Conservation (phyloP, 2,329 filamentous ascomycete species). For the Colletotrichum abscissum region DNA sequence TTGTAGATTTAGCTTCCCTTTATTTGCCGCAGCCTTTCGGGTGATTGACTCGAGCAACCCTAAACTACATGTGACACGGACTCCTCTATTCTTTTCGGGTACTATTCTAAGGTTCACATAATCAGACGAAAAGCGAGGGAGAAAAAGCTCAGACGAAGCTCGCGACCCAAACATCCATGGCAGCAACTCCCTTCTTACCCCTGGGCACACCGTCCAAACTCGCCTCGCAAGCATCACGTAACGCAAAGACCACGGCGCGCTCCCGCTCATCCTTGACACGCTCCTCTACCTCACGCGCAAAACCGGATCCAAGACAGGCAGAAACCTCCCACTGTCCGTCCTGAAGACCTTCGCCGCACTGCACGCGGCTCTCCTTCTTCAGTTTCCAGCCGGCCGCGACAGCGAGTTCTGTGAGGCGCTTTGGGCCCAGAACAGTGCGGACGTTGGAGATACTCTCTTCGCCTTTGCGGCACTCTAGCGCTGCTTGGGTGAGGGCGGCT, state of each 20-base stretch:
- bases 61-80: neutral
- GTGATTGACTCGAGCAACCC: neutral
- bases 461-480: conserved; percentile 31
- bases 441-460: conserved; percentile 29
- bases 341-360: conserved; percentile 28
- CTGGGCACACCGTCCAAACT: conserved; percentile 27
- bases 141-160: conserved; percentile 7
- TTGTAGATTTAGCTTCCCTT: no score
- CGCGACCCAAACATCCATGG: conserved; percentile 34
- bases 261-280: conserved; percentile 32
- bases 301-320: conserved; percentile 31
- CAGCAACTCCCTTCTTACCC: conserved; percentile 16
- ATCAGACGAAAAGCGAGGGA: neutral
- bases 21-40: neutral
- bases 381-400: conserved; percentile 29
- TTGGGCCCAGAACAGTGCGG: neutral
- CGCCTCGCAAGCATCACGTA: conserved; percentile 34
- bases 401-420: neutral
- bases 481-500: conserved; percentile 31
- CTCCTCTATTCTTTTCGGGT: neutral
- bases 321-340: conserved; percentile 37
- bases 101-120: neutral
- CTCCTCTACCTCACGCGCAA: conserved; percentile 28
- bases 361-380: conserved; percentile 28
- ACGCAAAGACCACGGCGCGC: conserved; percentile 33